Base-by-base conservation (phyloP, 2,329 filamentous ascomycete species). In the Conoideocrella luteorostrata region DNA sequence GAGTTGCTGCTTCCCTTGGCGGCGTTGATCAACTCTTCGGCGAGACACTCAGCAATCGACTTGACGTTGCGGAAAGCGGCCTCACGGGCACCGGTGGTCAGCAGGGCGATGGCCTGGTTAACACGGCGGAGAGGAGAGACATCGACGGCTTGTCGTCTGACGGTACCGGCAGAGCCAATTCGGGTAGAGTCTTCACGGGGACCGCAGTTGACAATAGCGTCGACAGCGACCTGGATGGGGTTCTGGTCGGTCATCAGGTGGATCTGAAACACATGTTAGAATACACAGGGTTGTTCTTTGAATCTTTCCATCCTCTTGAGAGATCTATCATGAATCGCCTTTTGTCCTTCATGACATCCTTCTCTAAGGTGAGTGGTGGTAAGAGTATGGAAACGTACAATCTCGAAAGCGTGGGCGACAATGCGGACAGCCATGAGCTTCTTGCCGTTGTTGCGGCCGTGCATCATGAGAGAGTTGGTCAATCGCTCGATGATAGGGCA, bases 231-330 rank as follows among this genome's bases (percentile, higher is more conserved):
- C 81, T 98, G 93, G 80, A 98, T 94, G 69, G 93, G 93, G 86
- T 98, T 98, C 81, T 97, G 93, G 82, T 98, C 93, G 82, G 94
- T 97, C 89, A 97, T 97, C 77, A 98, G 90, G 87, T 97, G 90
- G 76, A 98, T 89, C 91, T 96, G 47, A 18, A 38, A 11, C 34
- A 41, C 5, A 13, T 45, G 62, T 69, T 57, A 65, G 59, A n/a
- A n/a, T n/a, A n/a, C n/a, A n/a, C n/a, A n/a, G n/a, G n/a, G n/a
- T n/a, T n/a, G n/a, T n/a, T n/a, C n/a, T n/a, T n/a, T n/a, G n/a
- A n/a, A n/a, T n/a, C n/a, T n/a, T n/a, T n/a, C n/a, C n/a, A n/a
- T n/a, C n/a, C n/a, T n/a, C n/a, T n/a, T n/a, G n/a, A n/a, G n/a
- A n/a, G n/a, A n/a, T n/a, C n/a, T n/a, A n/a, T n/a, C n/a, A n/a